A percentile compares a stretch with the other conserved stretches of the same genome.
phyloP scores from a whole-genome alignment of 768 basidiomycete genomes.

The Infundibulicybe gibba region DNA sequence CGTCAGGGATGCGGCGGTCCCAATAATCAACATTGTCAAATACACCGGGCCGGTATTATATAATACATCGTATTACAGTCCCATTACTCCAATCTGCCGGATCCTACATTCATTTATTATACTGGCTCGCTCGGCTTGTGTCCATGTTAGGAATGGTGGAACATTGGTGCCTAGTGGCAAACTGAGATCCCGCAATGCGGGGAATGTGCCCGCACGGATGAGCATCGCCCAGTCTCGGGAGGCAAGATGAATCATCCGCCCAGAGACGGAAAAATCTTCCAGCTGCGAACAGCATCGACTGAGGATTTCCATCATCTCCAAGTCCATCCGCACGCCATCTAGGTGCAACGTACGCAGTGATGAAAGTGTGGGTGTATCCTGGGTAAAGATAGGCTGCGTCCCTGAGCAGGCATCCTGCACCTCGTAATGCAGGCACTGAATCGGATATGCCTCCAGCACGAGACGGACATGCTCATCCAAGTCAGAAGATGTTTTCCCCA shows the following conservation, averaged over 20 bases:
- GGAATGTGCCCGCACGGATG: conserved; percentile 28
- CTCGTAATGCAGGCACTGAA: conserved; percentile 42
- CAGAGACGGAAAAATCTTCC: conserved; percentile 35
- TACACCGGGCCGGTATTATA: no score
- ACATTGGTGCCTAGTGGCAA: conserved; percentile 34
- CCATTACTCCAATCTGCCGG: conserved; percentile 14
- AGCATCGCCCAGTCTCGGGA: conserved; percentile 39
- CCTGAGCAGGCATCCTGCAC: conserved; percentile 21
- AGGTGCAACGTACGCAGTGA: conserved; percentile 37
- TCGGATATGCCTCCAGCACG: conserved; percentile 34
- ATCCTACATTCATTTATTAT: conserved; percentile 13
- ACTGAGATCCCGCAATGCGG: conserved; percentile 28
- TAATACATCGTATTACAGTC: no score
- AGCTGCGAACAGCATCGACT: conserved; percentile 30
- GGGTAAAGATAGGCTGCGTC: conserved; percentile 26
- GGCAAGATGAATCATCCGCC: conserved; percentile 32
- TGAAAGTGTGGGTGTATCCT: conserved; percentile 15
- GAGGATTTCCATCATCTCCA: conserved; percentile 28
- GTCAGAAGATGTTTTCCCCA: conserved; percentile 24
- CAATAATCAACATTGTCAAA: no score
- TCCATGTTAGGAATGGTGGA: conserved; percentile 39
- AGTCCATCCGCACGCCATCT: conserved; percentile 35
- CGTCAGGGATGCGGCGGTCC: no score
- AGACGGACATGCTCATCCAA: conserved; percentile 37
- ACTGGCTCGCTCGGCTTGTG: conserved; percentile 10